Base-by-base conservation (phyloP, 257 asterid species). In the Solanum gandarillasii region DNA sequence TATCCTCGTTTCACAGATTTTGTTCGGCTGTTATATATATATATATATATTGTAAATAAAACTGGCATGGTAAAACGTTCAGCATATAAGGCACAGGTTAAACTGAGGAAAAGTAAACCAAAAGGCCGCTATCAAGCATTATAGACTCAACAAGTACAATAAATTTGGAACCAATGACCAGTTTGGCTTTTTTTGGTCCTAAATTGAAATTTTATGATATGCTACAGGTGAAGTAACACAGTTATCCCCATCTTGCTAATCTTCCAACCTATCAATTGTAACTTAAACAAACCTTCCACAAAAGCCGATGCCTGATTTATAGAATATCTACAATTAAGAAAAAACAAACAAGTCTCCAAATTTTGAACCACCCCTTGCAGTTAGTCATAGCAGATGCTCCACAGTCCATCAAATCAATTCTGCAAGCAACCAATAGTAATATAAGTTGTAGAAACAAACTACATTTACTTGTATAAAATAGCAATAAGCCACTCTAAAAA, bases 381-480 rank as follows among this genome's bases (percentile, higher is more conserved):
- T 27, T 46, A 43, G 85, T 79, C 85, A 78, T 79, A 25, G 85
- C 85, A 79, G 84, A 79, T 79, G 85, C 85, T 79, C 85, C 85
- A 79, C 67, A 27, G 39, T 27, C 84, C 27, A 25, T 78, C 84
- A 43, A 79, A 25, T 78, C 84, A 43, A 41, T 60, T 79, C 85
- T 79, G 85, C 85, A 46, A 43, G 39, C 85, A 43, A 43, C 14
- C 38, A 78, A 13, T 58, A 27, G 16, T 39, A 43, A 16, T 27
- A 79, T 43, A 41, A 79, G 21, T 43, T 25, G 31, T 27, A 79
- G 62, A 39, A 39, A 78, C 84, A 41, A 41, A 41, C 36, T 78
- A 41, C 60, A 78, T 78, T 36, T 11, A 36, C 52, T 39, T 39
- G 84, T n/a, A 76, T 76, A 39, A n/a, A n/a, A 39, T n/a, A n/a